These are phyloP conservation scores for Cerioporus squamosus DNA, from an alignment of 1,284 basidiomycete genomes.

Conservation along the genomic window DNA sequence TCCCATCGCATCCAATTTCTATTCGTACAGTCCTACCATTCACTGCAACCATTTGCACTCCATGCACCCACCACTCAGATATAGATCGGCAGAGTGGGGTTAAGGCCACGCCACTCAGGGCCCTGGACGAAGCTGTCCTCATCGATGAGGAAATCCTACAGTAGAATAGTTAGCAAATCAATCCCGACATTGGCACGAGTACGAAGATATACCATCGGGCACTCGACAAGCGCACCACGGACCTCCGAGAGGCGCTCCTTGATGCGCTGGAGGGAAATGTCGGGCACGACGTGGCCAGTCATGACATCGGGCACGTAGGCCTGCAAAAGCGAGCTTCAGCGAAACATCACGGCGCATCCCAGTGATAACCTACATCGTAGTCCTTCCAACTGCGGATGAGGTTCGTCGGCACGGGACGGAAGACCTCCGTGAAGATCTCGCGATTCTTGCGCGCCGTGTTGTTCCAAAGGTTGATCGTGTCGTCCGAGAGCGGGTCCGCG, in stretches of 20 bases:
- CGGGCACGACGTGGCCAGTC: constrained; percentile 81
- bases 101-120: constrained; percentile 72
- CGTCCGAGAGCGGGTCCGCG: constrained; percentile 77
- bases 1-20: neutral
- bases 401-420: constrained; percentile 84
- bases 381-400: constrained; percentile 76
- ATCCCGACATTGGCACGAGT: neutral
- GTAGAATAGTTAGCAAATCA: neutral
- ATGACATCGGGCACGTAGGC: constrained; percentile 76
- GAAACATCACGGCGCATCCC: no score
- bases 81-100: constrained; percentile 79
- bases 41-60: neutral
- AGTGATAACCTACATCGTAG: constrained; percentile 63
- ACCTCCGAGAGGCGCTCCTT: constrained; percentile 78
- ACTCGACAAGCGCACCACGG: constrained; percentile 75
- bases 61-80: constrained; percentile 43
- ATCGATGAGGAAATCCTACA: constrained; percentile 81
- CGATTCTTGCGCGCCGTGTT: constrained; percentile 80
- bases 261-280: constrained; percentile 63
- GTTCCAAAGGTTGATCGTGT: constrained; percentile 67
- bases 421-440: constrained; percentile 82
- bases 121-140: constrained; percentile 74
- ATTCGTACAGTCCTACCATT: neutral
- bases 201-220: constrained; percentile 59
- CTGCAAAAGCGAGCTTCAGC: constrained; percentile 37